Evolutionary conservation across 352 stramenopile species (phyloP), one percentile per base, ranked within the genome.

Genomic region (Globisporangium alternatum): DNA sequence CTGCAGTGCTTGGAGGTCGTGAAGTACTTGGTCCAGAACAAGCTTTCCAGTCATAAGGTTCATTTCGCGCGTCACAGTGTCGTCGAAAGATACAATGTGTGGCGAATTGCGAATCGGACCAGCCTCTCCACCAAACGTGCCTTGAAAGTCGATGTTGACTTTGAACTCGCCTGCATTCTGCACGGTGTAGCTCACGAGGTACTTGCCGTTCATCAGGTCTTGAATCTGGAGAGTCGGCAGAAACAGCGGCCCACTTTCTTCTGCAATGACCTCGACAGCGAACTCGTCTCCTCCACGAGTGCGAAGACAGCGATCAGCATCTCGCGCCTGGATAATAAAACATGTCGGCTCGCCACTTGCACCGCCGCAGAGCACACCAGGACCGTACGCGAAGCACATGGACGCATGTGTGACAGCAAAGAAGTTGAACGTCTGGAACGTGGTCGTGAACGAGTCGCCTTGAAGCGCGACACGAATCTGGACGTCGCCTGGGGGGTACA

Each of bases 281-380:
- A 98, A 99, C 55, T 96, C 89, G 65, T 99, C 96, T 43, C 97
- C 97, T 53, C 96, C 96, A 52, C 90, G 95, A 2, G 86, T 87
- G 30, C 96, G 90, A 44, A 97, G 62, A 8, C 81, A 80, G 21
- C 86, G 80, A 17, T 80, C 62, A 21, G 75, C 81, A 71, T 98
- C 94, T 45, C 94, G 68, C 1, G 90, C 80, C 61, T 96, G 88
- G 43, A 96, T 89, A 48, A 95, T 77, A 52, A 96, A 97, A 17
- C 75, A 83, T 10, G 87, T 93, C 2, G 84, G 71, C 30, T 94
- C 81, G 5, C 72, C 78, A 60, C 74, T 83, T n/a, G 84, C 86
- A 2, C 88, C 87, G n/a, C 91, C 91, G 28, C 72, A 77, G 10
- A 98, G 74, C 28, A 99, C 80, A 17, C 95, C 95, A 8, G 95